These are phyloP conservation scores for Lasiodiplodia theobromae DNA, from an alignment of 2,329 filamentous ascomycete genomes.

Conservation along the genomic window DNA sequence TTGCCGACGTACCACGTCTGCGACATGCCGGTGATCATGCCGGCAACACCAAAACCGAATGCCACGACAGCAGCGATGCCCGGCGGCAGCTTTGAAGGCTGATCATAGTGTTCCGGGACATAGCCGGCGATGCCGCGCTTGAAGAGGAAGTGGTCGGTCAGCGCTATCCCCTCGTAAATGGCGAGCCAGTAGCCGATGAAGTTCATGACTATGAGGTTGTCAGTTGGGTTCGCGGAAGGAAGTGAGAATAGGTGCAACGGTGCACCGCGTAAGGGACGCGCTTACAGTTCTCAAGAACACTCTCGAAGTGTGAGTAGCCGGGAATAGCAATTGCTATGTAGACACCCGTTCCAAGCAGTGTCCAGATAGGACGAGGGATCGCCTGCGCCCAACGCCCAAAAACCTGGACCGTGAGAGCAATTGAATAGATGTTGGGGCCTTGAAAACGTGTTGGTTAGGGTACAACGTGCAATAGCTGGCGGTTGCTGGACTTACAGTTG, in stretches of 20 bases:
- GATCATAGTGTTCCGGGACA: constrained; percentile 64
- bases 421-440: constrained; percentile 71
- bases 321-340: constrained; percentile 75
- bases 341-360: constrained; percentile 64
- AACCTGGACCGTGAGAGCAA: constrained; percentile 70
- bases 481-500: constrained; percentile 51
- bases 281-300: constrained; percentile 25
- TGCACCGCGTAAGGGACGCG: background rate
- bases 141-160: constrained; percentile 74
- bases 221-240: constrained; percentile 34
- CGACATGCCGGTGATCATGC: constrained; percentile 73
- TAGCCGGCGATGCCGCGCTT: constrained; percentile 68
- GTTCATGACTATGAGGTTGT: constrained; percentile 69
- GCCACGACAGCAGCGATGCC: constrained; percentile 69
- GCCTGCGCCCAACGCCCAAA: constrained; percentile 64
- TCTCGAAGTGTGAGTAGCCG: constrained; percentile 57
- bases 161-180: constrained; percentile 72
- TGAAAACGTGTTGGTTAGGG: background rate
- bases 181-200: constrained; percentile 71
- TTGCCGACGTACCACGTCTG: constrained; percentile 73
- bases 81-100: constrained; percentile 64
- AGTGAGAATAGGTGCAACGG: background rate
- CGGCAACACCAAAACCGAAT: constrained; percentile 69
- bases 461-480: background rate
- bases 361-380: constrained; percentile 74